Base-by-base conservation (phyloP, 805 yeast genomes). In the Ogataea methylovora region DNA sequence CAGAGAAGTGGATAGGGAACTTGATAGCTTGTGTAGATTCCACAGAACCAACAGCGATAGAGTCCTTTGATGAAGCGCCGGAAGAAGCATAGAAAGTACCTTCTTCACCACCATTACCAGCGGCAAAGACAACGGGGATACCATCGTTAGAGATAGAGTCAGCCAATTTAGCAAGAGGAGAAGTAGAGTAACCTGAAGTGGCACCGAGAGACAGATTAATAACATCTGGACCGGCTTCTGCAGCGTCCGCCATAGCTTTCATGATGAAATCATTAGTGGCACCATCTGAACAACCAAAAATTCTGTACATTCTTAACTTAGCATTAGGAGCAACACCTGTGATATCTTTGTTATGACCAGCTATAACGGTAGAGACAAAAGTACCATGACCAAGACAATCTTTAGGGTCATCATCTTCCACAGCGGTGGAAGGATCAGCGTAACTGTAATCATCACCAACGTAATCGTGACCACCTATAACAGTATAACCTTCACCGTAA, bases 301-400 rank as follows among this genome's bases (percentile, higher is more conserved):
- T 42, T 21, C 34, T 37, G 17, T 45, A 45, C 42, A 43, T 38
- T 21, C 33, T 35, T 10, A 45, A 23, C 11, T 38, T 40, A 22
- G 45, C 45, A 17, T 34, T 29, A 20, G 49, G 49, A 14, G 49
- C 43, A 16, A 45, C 49, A 37, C 49, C 49, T 14, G 23, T 18
- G n/a, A 29, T 18, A 27, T 48, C 39, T 22, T 32, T 26, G 15
- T 14, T 34, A 10, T 30, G 39, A 29, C 45, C 49, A 18, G 42
- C 40, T 33, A 49, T 45, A 17, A 48, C 35, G 12, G 53, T 42
- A 8, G 52, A 37, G 25, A 44, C 47, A 33, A 43, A 44, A 10
- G 52, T 32, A 21, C 52, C 52, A 30, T 49, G 52, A n/a, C 52
- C 52, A 18, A 36, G 30, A 32, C 49, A 43, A 32, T 48, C 52